phyloP scores from a whole-genome alignment of 208 protist species.

The Kentomonas sorsogonicus region DNA sequence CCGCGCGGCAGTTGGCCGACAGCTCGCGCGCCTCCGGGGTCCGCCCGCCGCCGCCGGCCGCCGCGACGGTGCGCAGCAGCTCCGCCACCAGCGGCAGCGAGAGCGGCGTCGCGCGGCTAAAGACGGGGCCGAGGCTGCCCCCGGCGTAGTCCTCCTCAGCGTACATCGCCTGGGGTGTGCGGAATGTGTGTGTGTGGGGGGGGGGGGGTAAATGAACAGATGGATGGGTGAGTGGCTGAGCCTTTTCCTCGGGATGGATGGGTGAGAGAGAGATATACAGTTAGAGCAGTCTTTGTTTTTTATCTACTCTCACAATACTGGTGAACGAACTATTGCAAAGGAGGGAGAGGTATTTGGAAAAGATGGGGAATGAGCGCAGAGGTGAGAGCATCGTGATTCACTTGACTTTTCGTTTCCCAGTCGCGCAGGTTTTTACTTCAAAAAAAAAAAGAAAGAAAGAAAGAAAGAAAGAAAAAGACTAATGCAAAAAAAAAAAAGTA shows the following conservation, averaged over 20 bases:
- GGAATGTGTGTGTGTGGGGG: no score
- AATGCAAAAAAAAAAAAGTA: not conserved
- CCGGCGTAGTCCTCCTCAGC: slow-evolving; percentile 68
- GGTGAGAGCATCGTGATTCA: no score
- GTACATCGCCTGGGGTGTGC: not conserved
- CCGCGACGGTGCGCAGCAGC: slow-evolving; percentile 37
- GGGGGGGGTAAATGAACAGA: no score
- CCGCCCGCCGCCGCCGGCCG: slow-evolving; percentile 13
- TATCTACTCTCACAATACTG: not conserved
- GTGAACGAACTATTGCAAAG: not conserved
- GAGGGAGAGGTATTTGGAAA: slow-evolving; percentile 1
- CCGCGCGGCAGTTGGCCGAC: slow-evolving; percentile 43
- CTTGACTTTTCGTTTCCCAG: not conserved
- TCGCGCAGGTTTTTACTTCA: not conserved
- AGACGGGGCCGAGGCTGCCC: slow-evolving; percentile 66
- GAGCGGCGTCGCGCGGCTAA: slow-evolving; percentile 61
- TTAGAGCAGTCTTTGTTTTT: no score
- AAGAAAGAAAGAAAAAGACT: not conserved
- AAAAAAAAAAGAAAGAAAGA: slow-evolving; percentile 10
- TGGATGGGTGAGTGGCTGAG: no score
- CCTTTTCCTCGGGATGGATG: no score
- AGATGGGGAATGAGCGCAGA: not conserved
- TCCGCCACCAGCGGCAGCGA: slow-evolving; percentile 61
- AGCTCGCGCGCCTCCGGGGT: slow-evolving; percentile 21
- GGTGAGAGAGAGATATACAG: no score